Evolutionary conservation across 1,139 yeast genomes (phyloP), one percentile per base, ranked within the genome.

Genomic region (Debaryomycetaceae sp.): DNA sequence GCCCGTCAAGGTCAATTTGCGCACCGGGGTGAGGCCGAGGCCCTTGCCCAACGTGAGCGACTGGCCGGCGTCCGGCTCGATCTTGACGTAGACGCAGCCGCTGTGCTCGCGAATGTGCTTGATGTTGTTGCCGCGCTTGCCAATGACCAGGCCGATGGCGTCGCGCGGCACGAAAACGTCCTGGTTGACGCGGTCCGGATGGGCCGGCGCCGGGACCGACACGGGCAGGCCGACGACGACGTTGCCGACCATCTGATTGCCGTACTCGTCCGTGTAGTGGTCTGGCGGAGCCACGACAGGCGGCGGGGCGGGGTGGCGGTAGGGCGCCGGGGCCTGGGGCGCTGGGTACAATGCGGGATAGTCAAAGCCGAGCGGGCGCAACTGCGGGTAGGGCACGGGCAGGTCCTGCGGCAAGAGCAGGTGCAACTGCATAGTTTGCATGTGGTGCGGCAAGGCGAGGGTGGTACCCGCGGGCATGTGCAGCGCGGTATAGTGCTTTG

Each of bases 81-180:
- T 77, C 40, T 75, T 73, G 16, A 85, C 83, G 33, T 78, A 76
- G 24, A 85, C 70, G 28, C 72, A 65, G 2, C 93, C 90, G 26
- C 90, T 75, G 28, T 73, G 64, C 37, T 77, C 79, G 40, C 93
- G 70, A 27, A 85, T 77, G 37, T 80, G 85, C 45, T 77, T 81
- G 34, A 85, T 79, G 44, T 77, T 81, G 44, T 77, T 73, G 16
- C 95, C 95, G 23, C 85, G 85, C 53, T 77, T 81, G 5, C 95
- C 95, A 39, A 85, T 85, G 14, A 85, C 79, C 23, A 83, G 73
- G 1, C 95, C 95, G 28, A 83, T 87, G 51, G 67, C 77, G 27
- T 71, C 69, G 45, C 80, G 79, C 23, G 93, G 87, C 26, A 85
- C 85, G 40, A 58, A 77, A 3, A 83, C 60, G 37, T 80, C 87